These are phyloP conservation scores for Paramecium primaurelia DNA, from an alignment of 73 alveolate genomes.

Conservation along the genomic window DNA sequence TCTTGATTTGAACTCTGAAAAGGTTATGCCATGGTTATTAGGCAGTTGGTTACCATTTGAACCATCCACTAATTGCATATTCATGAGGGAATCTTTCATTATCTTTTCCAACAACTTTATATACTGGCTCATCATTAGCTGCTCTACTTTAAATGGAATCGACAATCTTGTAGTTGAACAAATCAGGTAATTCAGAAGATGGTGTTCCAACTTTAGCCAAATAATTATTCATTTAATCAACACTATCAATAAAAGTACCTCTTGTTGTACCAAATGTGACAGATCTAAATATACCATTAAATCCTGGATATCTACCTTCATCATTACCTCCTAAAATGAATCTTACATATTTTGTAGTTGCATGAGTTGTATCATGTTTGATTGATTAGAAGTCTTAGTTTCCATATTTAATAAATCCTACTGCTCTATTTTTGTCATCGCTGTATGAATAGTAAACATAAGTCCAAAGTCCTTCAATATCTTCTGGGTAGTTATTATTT, in stretches of 20 bases:
- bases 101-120: slow-evolving; percentile 30
- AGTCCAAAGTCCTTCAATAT: slow-evolving; percentile 58
- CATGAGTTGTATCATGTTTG: slow-evolving; percentile 26
- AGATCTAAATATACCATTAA: slow-evolving; percentile 20
- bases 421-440: background rate
- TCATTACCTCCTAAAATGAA: slow-evolving; percentile 47
- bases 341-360: slow-evolving; percentile 37
- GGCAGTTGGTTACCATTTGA: slow-evolving; percentile 50
- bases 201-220: slow-evolving; percentile 30
- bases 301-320: slow-evolving; percentile 43
- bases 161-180: background rate
- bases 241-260: background rate
- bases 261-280: slow-evolving; percentile 19
- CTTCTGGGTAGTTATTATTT: slow-evolving; percentile 44
- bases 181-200: background rate
- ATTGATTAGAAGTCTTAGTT: slow-evolving; percentile 14
- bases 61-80: slow-evolving; percentile 58
- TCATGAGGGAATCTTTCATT: slow-evolving; percentile 26
- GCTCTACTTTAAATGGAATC: background rate
- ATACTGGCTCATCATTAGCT: slow-evolving; percentile 9
- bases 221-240: background rate
- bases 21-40: slow-evolving; percentile 54
- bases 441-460: slow-evolving; percentile 44
- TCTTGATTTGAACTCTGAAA: slow-evolving; percentile 12
- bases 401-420: slow-evolving; percentile 38